Evolutionary conservation across 441 rosid genomes (phyloP), one percentile per base, ranked within the genome.

Genomic region (Gossypium davidsonii): DNA sequence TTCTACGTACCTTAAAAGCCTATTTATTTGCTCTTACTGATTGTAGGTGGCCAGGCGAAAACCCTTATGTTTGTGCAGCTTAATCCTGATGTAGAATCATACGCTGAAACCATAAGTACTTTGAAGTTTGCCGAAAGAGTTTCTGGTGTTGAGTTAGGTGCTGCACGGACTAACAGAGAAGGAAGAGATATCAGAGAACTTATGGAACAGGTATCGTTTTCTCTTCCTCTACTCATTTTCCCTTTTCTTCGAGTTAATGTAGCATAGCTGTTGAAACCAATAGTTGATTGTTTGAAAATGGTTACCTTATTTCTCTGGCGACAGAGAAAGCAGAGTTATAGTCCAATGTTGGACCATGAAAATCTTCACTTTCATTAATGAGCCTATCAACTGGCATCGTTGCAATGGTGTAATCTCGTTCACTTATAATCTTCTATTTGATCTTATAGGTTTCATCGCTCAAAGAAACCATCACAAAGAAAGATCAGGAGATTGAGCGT

Each of bases 31-130:
- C 64, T 74, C 65, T 28, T 73, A 63, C 52, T 79, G 57, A 69
- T 73, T 71, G 57, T 87, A 94, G 98, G 98, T 48, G 99, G 99
- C 56, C 98, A 91, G 55, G 99, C 99, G 46, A 94, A 94, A 78
- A 91, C 97, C n/a, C 91, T 94, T 20, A 92, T 94, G 99, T 92
- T 94, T 83, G 98, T 94, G 42, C 99, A 95, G 83, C 92, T 95
- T 25, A 91, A 93, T 76, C 99, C 99, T 23, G 99, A 95, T 83
- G 86, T 79, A 48, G 89, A 74, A 18, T 93, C 99, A 11, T 91
- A 88, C 37, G 85, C 93, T 25, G 99, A 94, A 83, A 92, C 94
- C 1, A 68, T 91, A 70, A 92, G 99, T 75, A 95, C 99, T 15
- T 79, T 95, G 82, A 95, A 91, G 78, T 95, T 95, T 66, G 99